Evolutionary conservation across 1,284 basidiomycete species (phyloP), one percentile per base, ranked within the genome.

Genomic region (Naganishia cerealis): DNA sequence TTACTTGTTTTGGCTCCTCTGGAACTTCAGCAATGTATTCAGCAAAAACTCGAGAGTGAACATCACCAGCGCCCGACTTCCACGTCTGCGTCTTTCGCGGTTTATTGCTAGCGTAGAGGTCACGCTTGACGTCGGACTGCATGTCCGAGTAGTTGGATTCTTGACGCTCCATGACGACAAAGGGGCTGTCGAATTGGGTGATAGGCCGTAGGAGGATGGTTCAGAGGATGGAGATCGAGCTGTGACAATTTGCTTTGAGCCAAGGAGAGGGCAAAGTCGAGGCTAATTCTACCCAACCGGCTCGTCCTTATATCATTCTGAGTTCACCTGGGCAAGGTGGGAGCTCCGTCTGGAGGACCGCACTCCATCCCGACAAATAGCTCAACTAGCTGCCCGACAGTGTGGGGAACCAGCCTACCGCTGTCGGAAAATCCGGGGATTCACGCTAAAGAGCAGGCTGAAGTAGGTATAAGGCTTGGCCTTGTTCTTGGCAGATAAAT

Each of bases 121-220:
- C 55, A 4, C n/a, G 15, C 67, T 68, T 68, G 61, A 68, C 46
- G 29, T 68, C 67, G 54, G 61, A 56, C 54, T 62, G 61, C 61
- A 68, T 63, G 67, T 68, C 62, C 55, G 63, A 66, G 46, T 66
- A 57, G 54, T 66, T 66, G 67, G 67, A 68, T 12, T 68, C 67
- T 65, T 68, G 67, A 46, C 67, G 67, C 56, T 68, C 52, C 67
- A 68, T 68, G 50, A 12, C 29, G 61, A 24, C 52, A 15, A 54
- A 42, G 38, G 21, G 24, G 54, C 55, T 38, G 18, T 39, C n/a
- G 18, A 24, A 38, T 39, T 26, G 38, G 38, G 36, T 16, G 59
- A 3, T 40, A 3, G 59, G 59, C 24, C 36, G 59, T 13, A 52
- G 18, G 50, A 24, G 10, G 10, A n/a, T 46, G 46, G n/a, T 50